Evolutionary conservation across 139 green algal genomes (phyloP), one percentile per base, ranked within the genome.

Genomic region (Auxenochlorella pyrenoidosa): DNA sequence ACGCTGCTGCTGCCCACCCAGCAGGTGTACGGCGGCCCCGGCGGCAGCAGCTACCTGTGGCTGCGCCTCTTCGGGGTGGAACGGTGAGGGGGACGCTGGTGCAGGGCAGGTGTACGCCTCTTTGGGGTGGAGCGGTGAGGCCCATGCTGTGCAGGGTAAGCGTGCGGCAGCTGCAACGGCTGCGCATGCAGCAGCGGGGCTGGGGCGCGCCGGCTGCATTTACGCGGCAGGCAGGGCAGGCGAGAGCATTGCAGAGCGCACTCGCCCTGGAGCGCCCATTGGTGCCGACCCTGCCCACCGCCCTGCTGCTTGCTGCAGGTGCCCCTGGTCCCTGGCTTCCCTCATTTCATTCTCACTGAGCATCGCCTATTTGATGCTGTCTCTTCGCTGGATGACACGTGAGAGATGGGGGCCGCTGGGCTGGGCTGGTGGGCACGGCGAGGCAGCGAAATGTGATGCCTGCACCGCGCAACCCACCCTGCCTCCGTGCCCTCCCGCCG

Each of bases 321-420:
- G 85, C 65, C 30, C 38, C 30, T 75, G 66, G 47, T 47, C 44
- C 16, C 58, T 80, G n/a, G 83, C 68, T 34, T 85, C 38, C 58
- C 43, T 77, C 15, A n/a, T 40, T 0, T 77, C 75, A 0, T 93
- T 90, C 81, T 71, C 60, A 28, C 58, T 32, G 21, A 88, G 36
- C 77, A 65, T 77, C 5, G 79, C 60, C 0, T 91, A 80, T 54
- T 65, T 87, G 8, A 75, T 78, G 58, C 1, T 44, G 1, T 79
- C 90, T n/a, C 72, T 92, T 26, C 40, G 63, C 24, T 92, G 90
- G 90, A 94, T 94, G 91, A 93, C 88, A 60, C 51, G 90, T 88
- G 51, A 21, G 82, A n/a, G n/a, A n/a, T 28, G 5, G 4, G 79
- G 34, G 2, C 5, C 28, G 47, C 8, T 6, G 12, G 47, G 47